Evolutionary conservation across 2,329 filamentous ascomycete genomes (phyloP).

Genomic region (Exophiala aquamarina): DNA sequence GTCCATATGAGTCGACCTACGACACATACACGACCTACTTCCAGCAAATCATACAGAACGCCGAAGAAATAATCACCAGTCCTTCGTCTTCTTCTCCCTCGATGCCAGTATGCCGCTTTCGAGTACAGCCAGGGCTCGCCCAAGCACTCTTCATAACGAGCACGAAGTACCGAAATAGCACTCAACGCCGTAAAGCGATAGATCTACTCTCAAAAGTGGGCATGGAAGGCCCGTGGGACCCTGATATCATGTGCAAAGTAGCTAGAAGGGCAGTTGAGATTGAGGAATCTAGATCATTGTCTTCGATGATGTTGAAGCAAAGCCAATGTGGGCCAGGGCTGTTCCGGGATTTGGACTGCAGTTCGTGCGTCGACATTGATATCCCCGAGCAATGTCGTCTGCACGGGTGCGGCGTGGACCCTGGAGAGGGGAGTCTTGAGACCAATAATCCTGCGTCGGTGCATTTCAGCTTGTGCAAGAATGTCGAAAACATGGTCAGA

Average conservation of each 20-base stretch:
- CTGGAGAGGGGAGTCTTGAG: neutral
- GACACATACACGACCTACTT: neutral
- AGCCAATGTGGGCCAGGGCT: no score
- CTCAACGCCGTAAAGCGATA: neutral
- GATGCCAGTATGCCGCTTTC: neutral
- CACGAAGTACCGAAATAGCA: neutral
- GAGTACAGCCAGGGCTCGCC: neutral
- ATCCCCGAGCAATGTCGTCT: neutral
- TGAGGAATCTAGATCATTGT: neutral
- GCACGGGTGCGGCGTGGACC: neutral
- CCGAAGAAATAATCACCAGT: neutral
- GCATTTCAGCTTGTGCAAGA: neutral
- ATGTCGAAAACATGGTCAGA: neutral
- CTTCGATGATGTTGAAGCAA: neutral
- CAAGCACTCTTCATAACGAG: conserved; percentile 1
- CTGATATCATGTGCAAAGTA: neutral
- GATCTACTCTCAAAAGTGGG: neutral
- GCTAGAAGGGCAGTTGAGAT: conserved; percentile 1
- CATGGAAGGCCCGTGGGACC: conserved; percentile 1
- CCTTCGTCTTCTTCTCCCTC: neutral
- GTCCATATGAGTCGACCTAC: neutral
- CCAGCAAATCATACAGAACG: neutral
- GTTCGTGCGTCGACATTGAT: neutral
- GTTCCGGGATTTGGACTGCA: no score
- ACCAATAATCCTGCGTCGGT: neutral